Conservation (phyloP, 805 yeast genomes). For the Blastobotrys attinorum region DNA sequence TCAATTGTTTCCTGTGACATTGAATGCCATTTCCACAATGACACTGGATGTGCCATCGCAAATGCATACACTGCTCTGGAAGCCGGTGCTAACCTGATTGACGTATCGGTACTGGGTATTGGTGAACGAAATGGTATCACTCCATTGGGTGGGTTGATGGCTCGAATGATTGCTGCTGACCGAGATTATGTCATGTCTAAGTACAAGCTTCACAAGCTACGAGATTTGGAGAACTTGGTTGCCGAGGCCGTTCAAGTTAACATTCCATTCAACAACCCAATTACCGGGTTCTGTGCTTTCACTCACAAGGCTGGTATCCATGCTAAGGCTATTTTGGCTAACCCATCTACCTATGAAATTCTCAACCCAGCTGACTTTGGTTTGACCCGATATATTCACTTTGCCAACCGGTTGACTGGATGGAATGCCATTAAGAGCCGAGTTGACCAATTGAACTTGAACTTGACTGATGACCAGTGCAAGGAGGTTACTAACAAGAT, state of each 20-base stretch:
- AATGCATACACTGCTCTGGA: slow-evolving; percentile 97
- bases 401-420: slow-evolving; percentile 96
- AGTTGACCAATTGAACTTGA: slow-evolving; percentile 91
- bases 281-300: slow-evolving; percentile 98
- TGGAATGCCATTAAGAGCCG: slow-evolving; percentile 99
- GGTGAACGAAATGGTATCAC: slow-evolving; percentile 99
- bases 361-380: slow-evolving; percentile 94
- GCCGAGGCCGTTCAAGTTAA: slow-evolving; percentile 97
- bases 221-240: slow-evolving; percentile 91
- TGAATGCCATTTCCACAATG: slow-evolving; percentile 98
- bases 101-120: slow-evolving; percentile 92
- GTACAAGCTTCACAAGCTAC: slow-evolving; percentile 89
- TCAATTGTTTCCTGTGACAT: slow-evolving; percentile 94
- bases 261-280: slow-evolving; percentile 96
- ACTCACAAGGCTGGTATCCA: slow-evolving; percentile 99
- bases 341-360: slow-evolving; percentile 98
- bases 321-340: slow-evolving; percentile 96
- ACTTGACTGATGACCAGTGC: slow-evolving; percentile 83
- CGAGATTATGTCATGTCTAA: slow-evolving; percentile 91
- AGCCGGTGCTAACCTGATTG: slow-evolving; percentile 93
- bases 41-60: slow-evolving; percentile 98
- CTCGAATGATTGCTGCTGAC: slow-evolving; percentile 98
- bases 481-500: slow-evolving; percentile 93
- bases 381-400: slow-evolving; percentile 90
- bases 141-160: slow-evolving; percentile 96